Conservation (phyloP, 2,329 filamentous ascomycete species). For the Aspergillus ibericus region DNA sequence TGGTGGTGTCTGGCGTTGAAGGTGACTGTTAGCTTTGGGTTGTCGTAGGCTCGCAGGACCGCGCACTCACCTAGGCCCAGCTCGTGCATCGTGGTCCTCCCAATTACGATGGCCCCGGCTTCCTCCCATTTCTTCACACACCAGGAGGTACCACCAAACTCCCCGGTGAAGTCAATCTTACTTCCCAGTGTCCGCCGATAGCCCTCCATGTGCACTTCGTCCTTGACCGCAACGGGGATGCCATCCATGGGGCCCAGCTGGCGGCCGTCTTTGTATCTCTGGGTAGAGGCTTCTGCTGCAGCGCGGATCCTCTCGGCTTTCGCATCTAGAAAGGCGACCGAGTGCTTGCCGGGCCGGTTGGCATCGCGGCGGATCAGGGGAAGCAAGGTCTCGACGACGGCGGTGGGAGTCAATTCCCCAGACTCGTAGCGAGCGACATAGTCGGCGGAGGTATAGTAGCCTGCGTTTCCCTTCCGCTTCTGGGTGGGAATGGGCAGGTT, state of each 20-base stretch:
- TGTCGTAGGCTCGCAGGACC: background rate
- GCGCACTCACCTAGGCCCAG: conserved; percentile 63
- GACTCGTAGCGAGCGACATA: conserved; percentile 74
- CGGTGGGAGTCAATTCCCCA: conserved; percentile 68
- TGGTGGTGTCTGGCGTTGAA: conserved; percentile 66
- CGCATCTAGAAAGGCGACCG: conserved; percentile 70
- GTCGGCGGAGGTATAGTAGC: conserved; percentile 71
- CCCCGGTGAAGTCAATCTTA: conserved; percentile 56
- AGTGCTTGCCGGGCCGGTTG: conserved; percentile 59
- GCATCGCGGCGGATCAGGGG: conserved; percentile 66
- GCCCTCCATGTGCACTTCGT: conserved; percentile 71
- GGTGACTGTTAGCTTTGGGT: conserved; percentile 10
- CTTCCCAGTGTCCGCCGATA: conserved; percentile 69
- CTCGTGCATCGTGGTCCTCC: conserved; percentile 79
- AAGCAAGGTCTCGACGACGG: conserved; percentile 70
- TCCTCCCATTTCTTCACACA: conserved; percentile 70
- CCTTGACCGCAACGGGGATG: conserved; percentile 80
- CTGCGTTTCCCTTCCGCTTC: conserved; percentile 36
- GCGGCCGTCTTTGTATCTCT: conserved; percentile 67
- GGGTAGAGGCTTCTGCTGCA: conserved; percentile 71
- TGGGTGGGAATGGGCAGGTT: conserved; percentile 32
- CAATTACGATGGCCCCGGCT: conserved; percentile 72
- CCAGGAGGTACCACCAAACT: conserved; percentile 62
- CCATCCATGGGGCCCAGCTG: conserved; percentile 73
- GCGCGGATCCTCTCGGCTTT: conserved; percentile 63